Conservation (phyloP, 2,329 filamentous ascomycete species). For the Talaromyces islandicus region DNA sequence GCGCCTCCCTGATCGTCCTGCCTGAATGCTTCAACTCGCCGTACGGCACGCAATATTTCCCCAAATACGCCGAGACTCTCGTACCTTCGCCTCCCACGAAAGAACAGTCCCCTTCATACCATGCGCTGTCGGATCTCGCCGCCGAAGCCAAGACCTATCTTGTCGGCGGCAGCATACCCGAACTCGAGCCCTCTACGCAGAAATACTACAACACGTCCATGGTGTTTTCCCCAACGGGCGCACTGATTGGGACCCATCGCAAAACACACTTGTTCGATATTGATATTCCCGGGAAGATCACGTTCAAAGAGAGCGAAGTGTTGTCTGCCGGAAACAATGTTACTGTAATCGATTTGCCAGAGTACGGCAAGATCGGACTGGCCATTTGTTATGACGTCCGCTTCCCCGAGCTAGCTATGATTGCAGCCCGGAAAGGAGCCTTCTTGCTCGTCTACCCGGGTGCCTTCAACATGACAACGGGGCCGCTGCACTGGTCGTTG, state of each 20-base stretch:
- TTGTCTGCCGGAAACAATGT: conserved; percentile 78
- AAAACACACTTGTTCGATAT: conserved; percentile 98
- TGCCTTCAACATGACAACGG: conserved; percentile 95
- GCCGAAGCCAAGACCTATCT: conserved; percentile 73
- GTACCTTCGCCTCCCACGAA: conserved; percentile 65
- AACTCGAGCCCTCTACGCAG: conserved; percentile 60
- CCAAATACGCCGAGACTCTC: conserved; percentile 86
- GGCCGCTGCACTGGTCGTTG: conserved; percentile 84
- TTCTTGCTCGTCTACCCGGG: conserved; percentile 90
- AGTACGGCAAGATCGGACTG: conserved; percentile 79
- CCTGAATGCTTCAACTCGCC: conserved; percentile 99
- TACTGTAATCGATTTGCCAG: conserved; percentile 78
- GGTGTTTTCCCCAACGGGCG: conserved; percentile 70
- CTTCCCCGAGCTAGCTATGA: conserved; percentile 87
- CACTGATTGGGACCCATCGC: conserved; percentile 79
- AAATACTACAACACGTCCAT: conserved; percentile 88
- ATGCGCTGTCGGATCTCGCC: conserved; percentile 75
- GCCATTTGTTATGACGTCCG: conserved; percentile 98
- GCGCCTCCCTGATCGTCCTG: conserved; percentile 81
- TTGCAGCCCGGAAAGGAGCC: conserved; percentile 77
- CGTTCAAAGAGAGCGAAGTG: conserved; percentile 84
- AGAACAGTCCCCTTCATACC: conserved; percentile 73
- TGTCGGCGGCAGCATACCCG: conserved; percentile 87
- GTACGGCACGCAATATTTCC: conserved; percentile 87
- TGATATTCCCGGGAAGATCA: conserved; percentile 91